Base-by-base conservation (phyloP, 1,139 yeast genomes). In the Kluyveromyces sp. region DNA sequence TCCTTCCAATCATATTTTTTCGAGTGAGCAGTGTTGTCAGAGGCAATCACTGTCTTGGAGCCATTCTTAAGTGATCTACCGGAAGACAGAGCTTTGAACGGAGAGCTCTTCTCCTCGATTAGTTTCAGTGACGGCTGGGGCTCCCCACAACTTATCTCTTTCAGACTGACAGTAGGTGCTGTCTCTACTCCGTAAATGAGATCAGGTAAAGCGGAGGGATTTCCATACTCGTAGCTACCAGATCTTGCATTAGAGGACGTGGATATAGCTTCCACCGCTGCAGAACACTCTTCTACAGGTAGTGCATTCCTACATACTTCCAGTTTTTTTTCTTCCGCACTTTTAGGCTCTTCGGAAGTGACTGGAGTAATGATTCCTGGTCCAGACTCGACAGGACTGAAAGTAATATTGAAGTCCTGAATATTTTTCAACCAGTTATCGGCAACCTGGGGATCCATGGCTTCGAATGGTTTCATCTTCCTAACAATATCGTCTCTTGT, bases 391-490 rank as follows among this genome's bases (percentile, higher is more conserved):
- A 35, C 38, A 3, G 38, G 38, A 35, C 38, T 35, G 20, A 35
- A 35, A 3, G 38, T 35, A 3, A 35, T 25, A 13, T 35, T 35
- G 28, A 35, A 35, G 20, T 35, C 38, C 8, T 25, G 30, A 25
- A 35, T 42, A 36, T 9, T 33, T 33, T 19, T 36, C 39, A 32
- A 17, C 34, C 40, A 37, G 28, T 28, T 16, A 4, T 37, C 28
- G 20, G 33, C 26, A 12, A 13, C 12, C 3, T 16, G 11, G 6
- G 31, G 31, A 25, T 35, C 45, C 38, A 41, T 41, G 2, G 38
- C 32, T 25, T 42, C 41, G 32, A 42, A 42, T 15, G 45, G 45
- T 18, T 13, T 41, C 30, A 42, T 29, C 28, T 42, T 40, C 13
- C 45, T 31, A 29, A 38, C 25, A 7, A 17, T 28, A 11, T 38